These are phyloP conservation scores for Lenwebbia sp. DNA, from an alignment of 345 rosid species.

Conservation along the genomic window DNA sequence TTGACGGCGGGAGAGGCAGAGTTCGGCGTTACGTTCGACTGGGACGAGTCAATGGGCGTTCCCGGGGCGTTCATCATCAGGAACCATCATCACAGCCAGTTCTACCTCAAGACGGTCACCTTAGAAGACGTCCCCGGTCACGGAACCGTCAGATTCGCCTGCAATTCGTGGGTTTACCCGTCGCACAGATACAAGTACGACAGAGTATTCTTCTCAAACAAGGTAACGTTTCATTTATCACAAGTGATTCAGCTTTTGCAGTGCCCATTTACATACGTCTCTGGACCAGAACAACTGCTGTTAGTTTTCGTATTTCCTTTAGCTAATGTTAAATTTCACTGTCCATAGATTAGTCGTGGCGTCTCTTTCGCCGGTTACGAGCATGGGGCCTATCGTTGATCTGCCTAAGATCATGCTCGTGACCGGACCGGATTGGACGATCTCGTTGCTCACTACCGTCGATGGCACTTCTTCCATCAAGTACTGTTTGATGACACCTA, in stretches of 20 bases:
- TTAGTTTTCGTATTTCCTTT: not conserved
- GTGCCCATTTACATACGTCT: not conserved
- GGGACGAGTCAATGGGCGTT: conserved; percentile 55
- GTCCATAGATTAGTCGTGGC: not conserved
- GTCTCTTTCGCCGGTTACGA: not conserved
- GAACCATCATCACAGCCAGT: conserved; percentile 61
- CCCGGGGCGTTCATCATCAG: conserved; percentile 66
- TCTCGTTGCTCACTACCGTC: not conserved
- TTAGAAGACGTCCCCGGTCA: conserved; percentile 43
- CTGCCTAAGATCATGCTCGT: not conserved
- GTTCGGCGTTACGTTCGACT: conserved; percentile 43
- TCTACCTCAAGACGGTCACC: conserved; percentile 51
- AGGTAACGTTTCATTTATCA: conserved; percentile 30
- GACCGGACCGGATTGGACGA: not conserved
- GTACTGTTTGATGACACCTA: not conserved
- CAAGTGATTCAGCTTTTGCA: not conserved
- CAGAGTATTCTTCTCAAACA: conserved; percentile 82
- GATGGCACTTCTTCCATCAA: not conserved
- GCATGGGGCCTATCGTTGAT: not conserved
- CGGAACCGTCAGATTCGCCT: conserved; percentile 53
- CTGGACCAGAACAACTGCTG: not conserved
- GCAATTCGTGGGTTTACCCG: conserved; percentile 97
- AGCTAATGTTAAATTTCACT: not conserved
- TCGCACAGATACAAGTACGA: conserved; percentile 43
- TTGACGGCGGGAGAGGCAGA: conserved; percentile 40